phyloP scores from a whole-genome alignment of 306 rosid genomes.

The Arachis hypogaea region DNA sequence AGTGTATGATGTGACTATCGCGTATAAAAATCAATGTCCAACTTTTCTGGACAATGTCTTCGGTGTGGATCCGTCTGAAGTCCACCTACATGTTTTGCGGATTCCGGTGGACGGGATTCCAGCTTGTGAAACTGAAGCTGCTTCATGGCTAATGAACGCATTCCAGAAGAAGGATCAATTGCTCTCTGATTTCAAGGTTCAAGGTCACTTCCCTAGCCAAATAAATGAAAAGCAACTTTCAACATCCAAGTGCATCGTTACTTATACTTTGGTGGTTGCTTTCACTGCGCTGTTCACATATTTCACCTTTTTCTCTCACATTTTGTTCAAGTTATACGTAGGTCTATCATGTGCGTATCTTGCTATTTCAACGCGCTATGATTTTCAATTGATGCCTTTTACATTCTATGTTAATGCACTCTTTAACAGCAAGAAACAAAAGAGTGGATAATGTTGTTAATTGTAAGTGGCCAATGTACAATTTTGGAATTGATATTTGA shows the following conservation, averaged over 20 bases:
- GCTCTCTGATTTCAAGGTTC: constrained; percentile 63
- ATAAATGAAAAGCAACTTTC: constrained; percentile 61
- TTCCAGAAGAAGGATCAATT: constrained; percentile 57
- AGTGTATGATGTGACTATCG: constrained; percentile 83
- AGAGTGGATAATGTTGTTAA: constrained; percentile 37
- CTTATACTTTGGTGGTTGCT: constrained; percentile 48
- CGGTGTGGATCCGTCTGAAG: constrained; percentile 93
- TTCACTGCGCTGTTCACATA: constrained; percentile 61
- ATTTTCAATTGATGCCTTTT: constrained; percentile 57
- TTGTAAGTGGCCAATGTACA: constrained; percentile 30
- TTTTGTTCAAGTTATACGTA: constrained; percentile 77
- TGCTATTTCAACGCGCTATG: constrained; percentile 64
- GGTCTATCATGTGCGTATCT: constrained; percentile 81
- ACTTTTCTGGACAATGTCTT: constrained; percentile 88
- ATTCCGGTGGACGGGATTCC: constrained; percentile 68
- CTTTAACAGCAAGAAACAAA: constrained; percentile 49
- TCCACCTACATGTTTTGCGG: constrained; percentile 79
- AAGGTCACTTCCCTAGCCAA: constrained; percentile 71
- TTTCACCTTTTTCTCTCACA: constrained; percentile 67
- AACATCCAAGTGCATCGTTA: constrained; percentile 55
- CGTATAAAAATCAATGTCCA: constrained; percentile 84
- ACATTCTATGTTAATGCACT: constrained; percentile 52
- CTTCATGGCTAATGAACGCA: constrained; percentile 68
- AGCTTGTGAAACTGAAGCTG: constrained; percentile 54
- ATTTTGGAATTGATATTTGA: constrained; percentile 37